A percentile compares a stretch with the other conserved stretches of the same genome.
Evolutionary conservation across 345 rosid species (phyloP).

Genomic region (Acer negundo): DNA sequence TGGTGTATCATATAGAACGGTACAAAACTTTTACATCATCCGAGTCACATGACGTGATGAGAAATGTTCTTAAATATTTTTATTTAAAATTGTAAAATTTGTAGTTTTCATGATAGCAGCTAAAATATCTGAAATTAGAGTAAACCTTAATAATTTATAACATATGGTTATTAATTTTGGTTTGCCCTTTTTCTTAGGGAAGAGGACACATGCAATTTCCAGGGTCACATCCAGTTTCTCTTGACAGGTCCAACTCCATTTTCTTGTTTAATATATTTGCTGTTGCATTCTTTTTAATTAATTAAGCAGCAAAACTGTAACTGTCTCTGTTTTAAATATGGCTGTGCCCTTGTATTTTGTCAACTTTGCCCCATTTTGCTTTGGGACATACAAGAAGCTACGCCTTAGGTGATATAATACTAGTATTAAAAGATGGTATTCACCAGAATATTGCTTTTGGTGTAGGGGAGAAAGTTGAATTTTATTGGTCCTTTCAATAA

Average conservation of each 20-base stretch:
- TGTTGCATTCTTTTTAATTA: slow-evolving; percentile 13
- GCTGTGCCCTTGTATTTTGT: not conserved
- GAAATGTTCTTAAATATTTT: not conserved
- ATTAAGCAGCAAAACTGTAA: not conserved
- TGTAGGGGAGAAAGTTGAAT: not conserved
- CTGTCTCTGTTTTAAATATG: not conserved
- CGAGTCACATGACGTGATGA: not conserved
- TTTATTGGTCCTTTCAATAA: not conserved
- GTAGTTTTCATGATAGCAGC: not conserved
- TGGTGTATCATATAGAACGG: not conserved
- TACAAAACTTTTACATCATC: not conserved
- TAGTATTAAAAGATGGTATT: not conserved
- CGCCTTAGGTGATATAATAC: not conserved
- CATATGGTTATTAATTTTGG: not conserved
- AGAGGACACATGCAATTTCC: slow-evolving; percentile 72
- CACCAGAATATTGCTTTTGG: slow-evolving; percentile 5
- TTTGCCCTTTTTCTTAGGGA: slow-evolving; percentile 40
- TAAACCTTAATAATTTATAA: not conserved
- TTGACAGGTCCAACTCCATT: slow-evolving; percentile 56
- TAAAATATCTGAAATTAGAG: not conserved
- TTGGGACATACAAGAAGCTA: not conserved
- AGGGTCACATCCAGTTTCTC: slow-evolving; percentile 88
- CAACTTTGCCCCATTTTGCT: not conserved
- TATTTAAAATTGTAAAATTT: not conserved
- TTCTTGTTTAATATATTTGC: not conserved